Conservation (phyloP, 257 asterid species). For the Mentha longifolia region DNA sequence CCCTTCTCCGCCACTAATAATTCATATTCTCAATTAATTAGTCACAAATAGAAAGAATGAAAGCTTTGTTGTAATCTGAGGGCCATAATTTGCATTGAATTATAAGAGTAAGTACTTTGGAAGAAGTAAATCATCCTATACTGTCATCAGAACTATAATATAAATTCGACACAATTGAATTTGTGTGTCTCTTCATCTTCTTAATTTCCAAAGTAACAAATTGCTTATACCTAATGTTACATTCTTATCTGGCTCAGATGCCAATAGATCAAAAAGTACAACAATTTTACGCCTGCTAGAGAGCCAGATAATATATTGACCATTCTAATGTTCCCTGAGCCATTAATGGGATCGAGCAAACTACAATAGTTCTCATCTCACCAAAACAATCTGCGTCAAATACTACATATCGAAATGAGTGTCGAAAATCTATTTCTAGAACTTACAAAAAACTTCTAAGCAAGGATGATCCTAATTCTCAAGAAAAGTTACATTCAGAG, state of each 20-base stretch:
- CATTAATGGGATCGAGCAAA: slow-evolving; percentile 11
- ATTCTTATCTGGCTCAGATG: slow-evolving; percentile 1
- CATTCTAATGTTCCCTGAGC: slow-evolving; percentile 12
- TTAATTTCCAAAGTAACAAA: too few species aligned
- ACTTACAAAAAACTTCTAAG: not conserved
- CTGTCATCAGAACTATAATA: not conserved
- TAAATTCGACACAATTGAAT: not conserved
- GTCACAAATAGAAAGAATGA: not conserved
- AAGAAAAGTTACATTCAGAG: not conserved
- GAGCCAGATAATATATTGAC: not conserved
- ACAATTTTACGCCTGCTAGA: not conserved
- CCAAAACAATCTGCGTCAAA: not conserved
- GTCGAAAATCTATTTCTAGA: not conserved
- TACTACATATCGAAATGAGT: not conserved
- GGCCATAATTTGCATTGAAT: not conserved
- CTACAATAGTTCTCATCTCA: slow-evolving; percentile 6
- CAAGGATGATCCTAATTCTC: not conserved
- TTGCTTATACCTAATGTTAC: not conserved
- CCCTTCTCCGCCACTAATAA: not conserved
- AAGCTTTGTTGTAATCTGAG: not conserved
- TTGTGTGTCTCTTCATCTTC: not conserved
- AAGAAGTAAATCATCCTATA: not conserved
- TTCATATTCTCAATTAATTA: slow-evolving; percentile 6
- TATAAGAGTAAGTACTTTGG: not conserved
- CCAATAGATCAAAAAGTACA: slow-evolving; percentile 18